Conservation (phyloP, 805 yeast species). For the Cyberlindnera saturnus region DNA sequence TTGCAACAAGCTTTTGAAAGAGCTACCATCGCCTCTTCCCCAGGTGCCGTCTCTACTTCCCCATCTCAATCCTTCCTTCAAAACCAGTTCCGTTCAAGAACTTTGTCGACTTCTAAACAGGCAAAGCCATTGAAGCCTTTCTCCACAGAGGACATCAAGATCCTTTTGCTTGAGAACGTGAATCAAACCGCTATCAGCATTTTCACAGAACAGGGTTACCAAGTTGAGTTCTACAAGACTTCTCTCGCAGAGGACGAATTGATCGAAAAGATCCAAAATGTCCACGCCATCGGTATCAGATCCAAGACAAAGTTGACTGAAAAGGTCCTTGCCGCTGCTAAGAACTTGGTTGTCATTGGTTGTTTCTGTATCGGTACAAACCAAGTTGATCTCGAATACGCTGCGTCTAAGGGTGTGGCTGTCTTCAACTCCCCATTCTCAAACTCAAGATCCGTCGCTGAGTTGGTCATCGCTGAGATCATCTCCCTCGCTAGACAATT, state of each 20-base stretch:
- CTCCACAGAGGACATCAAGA: conserved; percentile 91
- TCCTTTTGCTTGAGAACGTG: conserved; percentile 86
- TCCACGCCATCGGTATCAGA: conserved; percentile 96
- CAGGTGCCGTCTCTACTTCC: conserved; percentile 75
- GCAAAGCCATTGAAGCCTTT: conserved; percentile 86
- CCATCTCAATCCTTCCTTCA: conserved; percentile 67
- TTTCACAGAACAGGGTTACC: conserved; percentile 87
- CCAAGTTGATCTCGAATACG: conserved; percentile 89
- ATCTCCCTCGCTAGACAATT: conserved; percentile 92
- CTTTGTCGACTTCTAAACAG: conserved; percentile 38
- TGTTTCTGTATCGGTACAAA: conserved; percentile 99
- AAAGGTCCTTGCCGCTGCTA: conserved; percentile 76
- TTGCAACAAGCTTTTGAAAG: conserved; percentile 52
- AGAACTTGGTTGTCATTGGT: conserved; percentile 84
- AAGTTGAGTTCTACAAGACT: conserved; percentile 88
- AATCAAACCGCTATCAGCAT: conserved; percentile 87
- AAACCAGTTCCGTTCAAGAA: conserved; percentile 38
- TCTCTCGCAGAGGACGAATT: conserved; percentile 89
- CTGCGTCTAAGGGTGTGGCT: conserved; percentile 89
- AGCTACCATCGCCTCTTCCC: conserved; percentile 47
- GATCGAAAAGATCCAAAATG: conserved; percentile 87
- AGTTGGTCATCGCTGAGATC: conserved; percentile 91
- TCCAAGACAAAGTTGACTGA: conserved; percentile 89
- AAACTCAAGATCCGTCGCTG: conserved; percentile 97
- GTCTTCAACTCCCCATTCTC: conserved; percentile 98